Evolutionary conservation across 768 basidiomycete genomes (phyloP).

Genomic region (Boletus huronensis): DNA sequence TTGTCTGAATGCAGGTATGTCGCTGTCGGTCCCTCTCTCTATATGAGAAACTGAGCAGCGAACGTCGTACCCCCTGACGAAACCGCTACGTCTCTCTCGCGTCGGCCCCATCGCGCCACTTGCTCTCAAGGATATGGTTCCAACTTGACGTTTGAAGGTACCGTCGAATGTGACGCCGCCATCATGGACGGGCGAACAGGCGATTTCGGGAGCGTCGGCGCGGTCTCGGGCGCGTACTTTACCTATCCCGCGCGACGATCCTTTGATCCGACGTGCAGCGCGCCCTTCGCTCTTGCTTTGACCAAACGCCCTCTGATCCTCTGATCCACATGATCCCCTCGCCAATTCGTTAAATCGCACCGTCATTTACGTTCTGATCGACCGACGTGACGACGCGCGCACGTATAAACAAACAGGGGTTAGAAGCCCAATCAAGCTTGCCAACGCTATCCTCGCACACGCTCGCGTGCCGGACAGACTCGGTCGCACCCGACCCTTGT

Average conservation of each 20-base stretch:
- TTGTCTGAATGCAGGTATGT: constrained; percentile 64
- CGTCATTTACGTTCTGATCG: neutral
- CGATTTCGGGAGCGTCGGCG: constrained; percentile 72
- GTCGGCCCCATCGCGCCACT: neutral
- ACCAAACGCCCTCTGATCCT: neutral
- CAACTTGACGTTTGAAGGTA: constrained; percentile 70
- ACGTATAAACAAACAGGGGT: constrained; percentile 43
- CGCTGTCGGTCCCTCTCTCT: neutral
- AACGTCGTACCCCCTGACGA: neutral
- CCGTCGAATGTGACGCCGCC: constrained; percentile 80
- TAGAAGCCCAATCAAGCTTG: constrained; percentile 65
- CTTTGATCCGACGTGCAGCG: neutral
- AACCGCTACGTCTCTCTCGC: neutral
- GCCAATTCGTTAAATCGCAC: neutral
- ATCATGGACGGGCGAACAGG: constrained; percentile 52
- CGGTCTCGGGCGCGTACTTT: constrained; percentile 52
- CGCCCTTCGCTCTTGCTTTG: too few species aligned
- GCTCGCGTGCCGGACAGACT: constrained; percentile 46
- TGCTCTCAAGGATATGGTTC: constrained; percentile 62
- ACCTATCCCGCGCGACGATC: neutral
- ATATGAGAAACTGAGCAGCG: neutral
- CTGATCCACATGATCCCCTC: neutral
- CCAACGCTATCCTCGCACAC: constrained; percentile 54
- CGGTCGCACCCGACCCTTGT: constrained; percentile 72
- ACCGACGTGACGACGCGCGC: neutral